Percentiles rank a stretch among this genome's conserved stretches.
Evolutionary conservation across 1,284 basidiomycete species (phyloP).

Genomic region (Leccinum angustisporum): DNA sequence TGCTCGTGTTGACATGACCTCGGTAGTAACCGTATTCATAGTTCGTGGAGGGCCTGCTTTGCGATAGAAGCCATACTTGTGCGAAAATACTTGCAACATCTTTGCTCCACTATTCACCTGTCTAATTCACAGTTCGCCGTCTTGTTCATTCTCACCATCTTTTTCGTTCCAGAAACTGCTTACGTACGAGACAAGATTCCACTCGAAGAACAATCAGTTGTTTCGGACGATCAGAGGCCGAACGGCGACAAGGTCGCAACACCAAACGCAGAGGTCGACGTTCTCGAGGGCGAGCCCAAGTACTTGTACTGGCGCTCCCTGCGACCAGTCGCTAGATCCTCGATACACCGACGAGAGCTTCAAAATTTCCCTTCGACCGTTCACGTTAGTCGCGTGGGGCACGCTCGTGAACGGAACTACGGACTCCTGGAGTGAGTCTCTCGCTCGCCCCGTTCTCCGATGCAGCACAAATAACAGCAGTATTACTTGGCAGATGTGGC

Average conservation of each 20-base stretch:
- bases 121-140: neutral
- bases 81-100: neutral
- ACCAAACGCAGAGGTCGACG: neutral
- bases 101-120: neutral
- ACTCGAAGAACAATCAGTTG: neutral
- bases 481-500: neutral
- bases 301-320: neutral
- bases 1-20: neutral
- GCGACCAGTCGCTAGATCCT: neutral
- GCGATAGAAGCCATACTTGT: constrained; percentile 2
- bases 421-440: constrained; percentile 1
- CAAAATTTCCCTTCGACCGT: neutral
- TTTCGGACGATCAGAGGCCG: neutral
- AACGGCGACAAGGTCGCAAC: neutral
- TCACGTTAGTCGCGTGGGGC: neutral
- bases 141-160: neutral
- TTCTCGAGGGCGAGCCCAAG: neutral
- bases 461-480: neutral
- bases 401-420: neutral
- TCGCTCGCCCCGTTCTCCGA: neutral
- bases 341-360: constrained; percentile 1
- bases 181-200: neutral
- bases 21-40: neutral
- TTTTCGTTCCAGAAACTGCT: neutral
- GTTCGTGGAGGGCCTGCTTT: constrained; percentile 1